Base-by-base conservation (phyloP, 1,284 basidiomycete species). In the Ceratobasidium theobromae region DNA sequence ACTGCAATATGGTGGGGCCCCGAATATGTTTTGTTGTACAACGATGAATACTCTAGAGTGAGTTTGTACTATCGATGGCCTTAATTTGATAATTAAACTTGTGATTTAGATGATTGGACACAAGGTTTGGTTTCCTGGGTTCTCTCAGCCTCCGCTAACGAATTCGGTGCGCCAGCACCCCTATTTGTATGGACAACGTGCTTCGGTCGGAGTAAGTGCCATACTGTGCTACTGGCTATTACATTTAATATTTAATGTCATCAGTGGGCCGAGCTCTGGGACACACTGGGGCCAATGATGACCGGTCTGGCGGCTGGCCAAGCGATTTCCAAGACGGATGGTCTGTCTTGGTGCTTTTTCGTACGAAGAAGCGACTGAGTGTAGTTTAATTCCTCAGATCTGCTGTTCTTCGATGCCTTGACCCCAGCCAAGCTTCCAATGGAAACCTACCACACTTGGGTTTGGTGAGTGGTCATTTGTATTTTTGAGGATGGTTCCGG, bases 1-100 rank as follows among this genome's bases (percentile, higher is more conserved):
- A 60, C 57, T 21, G 55, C 68, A 1, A 43, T 67, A 9, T 66
- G 69, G 69, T 69, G 67, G 67, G 69, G 69, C 16, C 60, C 60
- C 3, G 69, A 69, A 30, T 49, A 55, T 41, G 64, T 68, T 2
- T 25, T 69, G 12, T 27, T 69, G 23, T 69, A 69, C 54, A 69
- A 69, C 23, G 67, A 67, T 43, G 69, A 62, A 28, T 69, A 69
- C 49, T 60, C 57, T 5, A 45, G 49, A 18, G 57, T 57, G 25
- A 11, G 43, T 21, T 9, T 21, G 12, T 21, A 21, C 18, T 5
- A 6, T 45, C 9, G 32, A 12, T 45, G 9, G 9, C 21, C 25
- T 32, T 12, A 18, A 9, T 18, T 41, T 57, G n/a, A 46, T n/a
- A 33, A 28, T 46, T 57, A 6, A 30, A 18, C 35, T 38, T 38